Conservation (phyloP, 2,329 filamentous ascomycete species). For the Orbilia oligospora region DNA sequence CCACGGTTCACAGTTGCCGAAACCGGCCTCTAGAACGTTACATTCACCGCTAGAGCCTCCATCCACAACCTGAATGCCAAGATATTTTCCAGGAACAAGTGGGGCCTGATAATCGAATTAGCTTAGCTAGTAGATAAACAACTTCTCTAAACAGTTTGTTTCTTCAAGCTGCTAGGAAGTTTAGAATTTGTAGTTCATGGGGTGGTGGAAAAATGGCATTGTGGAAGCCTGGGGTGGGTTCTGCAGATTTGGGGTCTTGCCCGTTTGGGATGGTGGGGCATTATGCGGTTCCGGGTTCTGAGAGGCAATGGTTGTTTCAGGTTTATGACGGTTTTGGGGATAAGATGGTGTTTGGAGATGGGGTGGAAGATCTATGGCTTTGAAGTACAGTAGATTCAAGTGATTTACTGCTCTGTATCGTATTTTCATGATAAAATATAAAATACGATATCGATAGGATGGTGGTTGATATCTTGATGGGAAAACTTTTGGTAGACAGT, state of each 20-base stretch:
- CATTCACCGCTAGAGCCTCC: not conserved
- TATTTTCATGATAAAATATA: too few species aligned
- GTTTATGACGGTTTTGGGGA: not conserved
- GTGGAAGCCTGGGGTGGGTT: not conserved
- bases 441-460: too few species aligned
- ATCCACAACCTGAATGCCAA: not conserved
- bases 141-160: not conserved
- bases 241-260: not conserved
- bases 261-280: conserved; percentile 1
- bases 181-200: not conserved
- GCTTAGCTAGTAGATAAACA: not conserved
- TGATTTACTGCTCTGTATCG: too few species aligned
- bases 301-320: not conserved
- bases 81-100: not conserved
- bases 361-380: too few species aligned
- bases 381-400: too few species aligned
- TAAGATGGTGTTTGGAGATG: conserved; percentile 1
- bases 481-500: not conserved
- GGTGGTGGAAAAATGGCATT: not conserved
- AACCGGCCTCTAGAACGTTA: not conserved
- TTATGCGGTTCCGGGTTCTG: not conserved
- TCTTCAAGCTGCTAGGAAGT: not conserved
- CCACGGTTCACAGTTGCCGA: not conserved
- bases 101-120: not conserved
- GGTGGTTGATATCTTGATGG: not conserved